Evolutionary conservation across 805 yeast genomes (phyloP).

Genomic region (Saccharomycopsis oosterbeekiorum): DNA sequence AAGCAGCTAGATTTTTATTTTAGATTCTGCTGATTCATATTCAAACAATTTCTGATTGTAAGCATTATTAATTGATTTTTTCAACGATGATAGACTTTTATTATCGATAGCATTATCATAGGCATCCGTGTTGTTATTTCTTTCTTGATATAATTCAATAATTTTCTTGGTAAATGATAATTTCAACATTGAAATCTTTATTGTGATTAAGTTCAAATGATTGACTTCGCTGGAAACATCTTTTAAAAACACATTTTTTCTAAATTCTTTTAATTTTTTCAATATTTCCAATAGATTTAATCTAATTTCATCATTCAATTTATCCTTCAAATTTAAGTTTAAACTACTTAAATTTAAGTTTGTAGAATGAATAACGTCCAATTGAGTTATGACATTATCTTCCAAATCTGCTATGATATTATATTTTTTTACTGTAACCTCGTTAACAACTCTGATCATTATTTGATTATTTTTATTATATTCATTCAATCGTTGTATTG

Average conservation of each 20-base stretch:
- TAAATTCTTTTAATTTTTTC: constrained; percentile 3
- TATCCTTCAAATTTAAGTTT: neutral
- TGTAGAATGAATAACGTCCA: constrained; percentile 9
- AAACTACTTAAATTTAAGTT: constrained; percentile 3
- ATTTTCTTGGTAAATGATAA: neutral
- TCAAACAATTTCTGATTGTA: neutral
- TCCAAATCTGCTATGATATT: constrained; percentile 14
- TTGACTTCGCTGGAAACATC: constrained; percentile 1
- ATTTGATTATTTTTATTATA: constrained; percentile 10
- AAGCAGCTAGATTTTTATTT: neutral
- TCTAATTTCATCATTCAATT: neutral
- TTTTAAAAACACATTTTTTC: neutral
- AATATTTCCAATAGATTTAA: constrained; percentile 4
- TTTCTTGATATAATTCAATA: neutral
- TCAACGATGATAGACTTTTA: neutral
- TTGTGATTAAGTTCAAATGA: neutral
- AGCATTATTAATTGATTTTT: neutral
- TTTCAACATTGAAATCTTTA: neutral
- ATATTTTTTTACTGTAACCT: constrained; percentile 12
- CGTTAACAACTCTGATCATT: constrained; percentile 12
- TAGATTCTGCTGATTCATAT: neutral
- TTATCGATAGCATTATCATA: neutral
- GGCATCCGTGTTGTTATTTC: too few relatives aligned
- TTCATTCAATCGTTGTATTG: constrained; percentile 3
- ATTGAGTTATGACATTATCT: constrained; percentile 1